Evolutionary conservation across 495 filamentous ascomycete genomes (phyloP), one percentile per base, ranked within the genome.

Genomic region (Talaromyces trachyspermus): DNA sequence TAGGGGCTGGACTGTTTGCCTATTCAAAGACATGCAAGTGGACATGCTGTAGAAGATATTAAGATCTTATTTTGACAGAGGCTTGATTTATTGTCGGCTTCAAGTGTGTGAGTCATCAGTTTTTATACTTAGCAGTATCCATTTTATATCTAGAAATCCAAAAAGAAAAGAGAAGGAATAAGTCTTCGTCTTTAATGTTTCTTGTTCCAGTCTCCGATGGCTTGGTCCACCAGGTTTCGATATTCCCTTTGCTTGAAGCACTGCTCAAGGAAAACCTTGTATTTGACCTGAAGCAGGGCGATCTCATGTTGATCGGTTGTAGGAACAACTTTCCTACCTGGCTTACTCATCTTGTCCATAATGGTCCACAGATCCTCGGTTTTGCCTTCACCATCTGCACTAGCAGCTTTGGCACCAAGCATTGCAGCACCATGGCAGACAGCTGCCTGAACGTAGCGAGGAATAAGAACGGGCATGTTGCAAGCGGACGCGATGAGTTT

Each of bases 261-360:
- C 39, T 81, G 80, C 48, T 73, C 69, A 5, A 88, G 58, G 19
- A 89, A 77, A 2, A 68, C 68, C 12, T 86, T 80, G 55, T 95
- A 98, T 71, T 98, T 98, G 20, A 80, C 82, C 51, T 78, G 66
- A 45, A 98, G 65, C 48, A 98, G 66, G 56, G 80, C 84, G 74
- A 84, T 89, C 72, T 91, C 83, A 23, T 76, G 79, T 38, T 54
- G 54, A 58, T 94, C 78, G 17, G 68, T 76, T 0, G 76, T 79
- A 12, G 91, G 86, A 64, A 78, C 68, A 2, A 95, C 80, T 47
- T 86, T 78, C 59, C 79, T 85, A n/a, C 92, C 91, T 19, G 88
- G 83, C 69, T 95, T 95, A 66, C 82, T 90, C 85, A 95, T 95
- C 26, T 89, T 81, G 64, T 92, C 86, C 92, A 98, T 98, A 57